Base-by-base conservation (phyloP, 257 asterid species). In the Gentiana dahurica region DNA sequence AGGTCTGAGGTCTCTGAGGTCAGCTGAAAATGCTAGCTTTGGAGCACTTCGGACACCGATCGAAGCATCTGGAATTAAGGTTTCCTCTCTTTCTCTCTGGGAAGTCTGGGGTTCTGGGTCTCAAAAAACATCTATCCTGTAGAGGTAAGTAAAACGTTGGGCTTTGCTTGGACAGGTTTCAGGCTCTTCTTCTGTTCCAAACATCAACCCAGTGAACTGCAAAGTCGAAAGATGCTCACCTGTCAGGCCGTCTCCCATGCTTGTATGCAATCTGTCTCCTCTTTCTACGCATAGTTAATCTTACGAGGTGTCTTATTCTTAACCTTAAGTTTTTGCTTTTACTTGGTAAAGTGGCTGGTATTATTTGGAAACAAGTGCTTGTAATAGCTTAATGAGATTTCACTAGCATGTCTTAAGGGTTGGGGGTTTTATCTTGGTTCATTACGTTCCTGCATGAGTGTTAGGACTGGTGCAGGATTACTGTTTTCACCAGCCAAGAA, bases 211-310 rank as follows among this genome's bases (percentile, higher is more conserved):
- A 64, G 77, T 81, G 49, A 81, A 73, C 66, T 80, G 82, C 65
- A 92, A 92, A 79, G 93, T 87, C 49, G 99, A 92, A 73, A 80
- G 97, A 68, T 83, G 93, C 84, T 92, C 99, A 51, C 99, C 99
- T 71, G 95, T 70, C 55, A 79, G 97, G 82, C 94, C 95, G 38
- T 75, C 94, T 62, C 91, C 88, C 54, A 74, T 85, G 65, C 62
- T 59, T 57, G 62, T 54, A 55, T 45, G 49, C 49, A 62, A 32
- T 24, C 51, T 54, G 47, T 55, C 49, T 43, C 33, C 4, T 12
- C 4, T 12, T 33, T 34, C 44, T 3, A n/a, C 13, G 10, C 33
- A 5, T 12, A 24, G 3, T 5, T 1, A 41, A 41, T 41, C 46
- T 41, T 41, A 41, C 9, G 46, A 41, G 9, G 2, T 3, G 46